phyloP scores from a whole-genome alignment of 345 rosid genomes.

The Crucihimalaya himalaica region DNA sequence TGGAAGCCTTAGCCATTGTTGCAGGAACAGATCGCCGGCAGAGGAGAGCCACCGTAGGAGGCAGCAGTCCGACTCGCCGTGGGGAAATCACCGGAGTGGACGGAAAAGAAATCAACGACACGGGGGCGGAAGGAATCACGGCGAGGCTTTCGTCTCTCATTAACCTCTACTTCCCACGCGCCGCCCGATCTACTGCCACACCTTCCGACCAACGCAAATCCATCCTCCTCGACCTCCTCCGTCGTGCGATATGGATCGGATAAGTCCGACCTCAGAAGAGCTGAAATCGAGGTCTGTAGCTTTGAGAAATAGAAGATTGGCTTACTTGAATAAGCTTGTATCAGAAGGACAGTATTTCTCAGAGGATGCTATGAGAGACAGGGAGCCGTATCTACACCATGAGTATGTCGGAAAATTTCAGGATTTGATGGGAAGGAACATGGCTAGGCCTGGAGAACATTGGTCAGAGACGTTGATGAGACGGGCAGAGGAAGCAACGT shows the following conservation, averaged over 20 bases:
- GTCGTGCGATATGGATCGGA: constrained; percentile 74
- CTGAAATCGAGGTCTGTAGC: constrained; percentile 60
- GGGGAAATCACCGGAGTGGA: too few relatives aligned
- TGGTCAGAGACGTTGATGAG: constrained; percentile 97
- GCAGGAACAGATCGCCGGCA: too few relatives aligned
- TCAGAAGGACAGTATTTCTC: constrained; percentile 78
- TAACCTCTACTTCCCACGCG: constrained; percentile 85
- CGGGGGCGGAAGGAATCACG: constrained; percentile 61
- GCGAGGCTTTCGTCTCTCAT: constrained; percentile 69
- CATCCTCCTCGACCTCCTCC: constrained; percentile 83
- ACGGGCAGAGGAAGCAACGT: constrained; percentile 74
- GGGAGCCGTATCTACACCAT: constrained; percentile 93
- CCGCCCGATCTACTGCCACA: constrained; percentile 51
- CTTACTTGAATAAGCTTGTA: constrained; percentile 66
- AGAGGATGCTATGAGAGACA: constrained; percentile 95
- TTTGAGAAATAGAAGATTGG: constrained; percentile 83
- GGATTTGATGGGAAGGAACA: constrained; percentile 68
- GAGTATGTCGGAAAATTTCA: constrained; percentile 96
- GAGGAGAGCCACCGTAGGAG: too few relatives aligned
- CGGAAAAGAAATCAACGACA: constrained; percentile 30
- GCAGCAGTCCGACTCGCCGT: too few relatives aligned
- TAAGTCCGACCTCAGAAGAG: constrained; percentile 69
- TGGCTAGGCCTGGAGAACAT: constrained; percentile 95
- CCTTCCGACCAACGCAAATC: constrained; percentile 73
- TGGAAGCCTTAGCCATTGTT: too few relatives aligned